Evolutionary conservation across 305 asterid species (phyloP).

Genomic region (Ajuga reptans): DNA sequence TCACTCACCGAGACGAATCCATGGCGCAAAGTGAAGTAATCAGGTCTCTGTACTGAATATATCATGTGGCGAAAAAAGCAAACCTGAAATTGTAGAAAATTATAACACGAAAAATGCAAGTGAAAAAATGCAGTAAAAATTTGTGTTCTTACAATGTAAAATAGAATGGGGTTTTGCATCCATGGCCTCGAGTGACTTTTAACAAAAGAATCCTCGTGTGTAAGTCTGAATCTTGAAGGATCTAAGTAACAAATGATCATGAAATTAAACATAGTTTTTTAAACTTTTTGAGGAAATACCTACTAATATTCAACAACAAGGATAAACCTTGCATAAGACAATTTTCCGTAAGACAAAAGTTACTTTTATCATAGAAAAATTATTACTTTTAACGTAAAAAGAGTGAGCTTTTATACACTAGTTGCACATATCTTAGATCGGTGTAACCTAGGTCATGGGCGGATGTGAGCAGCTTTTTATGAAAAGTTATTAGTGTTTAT

Average conservation of each 20-base stretch:
- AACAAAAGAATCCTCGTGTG: conserved; percentile 66
- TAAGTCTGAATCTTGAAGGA: conserved; percentile 58
- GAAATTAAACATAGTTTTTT: background rate
- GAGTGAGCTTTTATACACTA: too few species aligned
- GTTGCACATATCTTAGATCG: too few species aligned
- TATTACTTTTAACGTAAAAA: too few species aligned
- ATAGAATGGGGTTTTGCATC: conserved; percentile 47
- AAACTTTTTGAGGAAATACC: background rate
- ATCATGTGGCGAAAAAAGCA: conserved; percentile 79
- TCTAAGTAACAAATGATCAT: conserved; percentile 30
- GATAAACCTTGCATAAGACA: too few species aligned
- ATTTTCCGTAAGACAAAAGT: too few species aligned
- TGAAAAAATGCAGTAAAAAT: background rate
- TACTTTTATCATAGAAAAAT: too few species aligned
- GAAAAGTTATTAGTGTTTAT: too few species aligned
- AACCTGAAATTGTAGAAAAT: conserved; percentile 32
- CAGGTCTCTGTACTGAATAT: conserved; percentile 73
- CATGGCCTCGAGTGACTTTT: conserved; percentile 46
- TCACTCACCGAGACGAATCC: conserved; percentile 81
- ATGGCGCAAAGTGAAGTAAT: conserved; percentile 78
- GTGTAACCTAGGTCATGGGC: too few species aligned
- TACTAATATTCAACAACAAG: too few species aligned
- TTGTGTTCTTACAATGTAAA: conserved; percentile 45
- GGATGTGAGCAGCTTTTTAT: too few species aligned
- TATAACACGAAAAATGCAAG: background rate